Conservation (phyloP, 805 yeast genomes). For the Lipomyces spencermartinsiae region DNA sequence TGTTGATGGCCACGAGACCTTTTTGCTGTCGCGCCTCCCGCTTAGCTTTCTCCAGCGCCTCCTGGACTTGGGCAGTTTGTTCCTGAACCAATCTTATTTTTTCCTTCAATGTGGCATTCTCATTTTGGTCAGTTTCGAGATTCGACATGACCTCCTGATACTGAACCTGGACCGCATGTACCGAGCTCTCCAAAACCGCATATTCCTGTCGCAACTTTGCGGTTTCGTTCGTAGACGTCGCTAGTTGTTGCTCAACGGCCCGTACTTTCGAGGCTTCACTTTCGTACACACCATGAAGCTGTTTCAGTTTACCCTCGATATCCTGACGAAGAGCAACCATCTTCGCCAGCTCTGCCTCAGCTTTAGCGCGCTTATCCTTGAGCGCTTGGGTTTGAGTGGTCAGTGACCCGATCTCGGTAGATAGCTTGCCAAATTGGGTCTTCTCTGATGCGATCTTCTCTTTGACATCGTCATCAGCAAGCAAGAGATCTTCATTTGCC, state of each 20-base stretch:
- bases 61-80: conserved; percentile 64
- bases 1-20: conserved; percentile 67
- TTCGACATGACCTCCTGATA: conserved; percentile 64
- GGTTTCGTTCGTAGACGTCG: conserved; percentile 67
- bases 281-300: conserved; percentile 73
- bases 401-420: conserved; percentile 82
- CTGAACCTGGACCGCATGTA: conserved; percentile 70
- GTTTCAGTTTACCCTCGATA: conserved; percentile 71
- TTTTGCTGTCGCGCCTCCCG: conserved; percentile 65
- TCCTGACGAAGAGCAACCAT: conserved; percentile 71
- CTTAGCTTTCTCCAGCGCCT: conserved; percentile 59
- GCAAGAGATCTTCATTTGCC: conserved; percentile 3
- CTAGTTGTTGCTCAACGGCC: conserved; percentile 68
- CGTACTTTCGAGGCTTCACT: conserved; percentile 78
- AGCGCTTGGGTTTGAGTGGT: conserved; percentile 74
- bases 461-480: conserved; percentile 55
- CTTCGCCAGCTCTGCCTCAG: conserved; percentile 77
- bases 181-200: conserved; percentile 77
- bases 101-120: conserved; percentile 70
- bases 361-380: conserved; percentile 71
- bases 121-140: conserved; percentile 71
- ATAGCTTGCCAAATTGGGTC: conserved; percentile 82
- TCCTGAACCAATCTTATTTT: conserved; percentile 69
- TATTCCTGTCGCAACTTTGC: conserved; percentile 74
- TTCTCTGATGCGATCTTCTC: conserved; percentile 78